Percentiles rank a stretch among this genome's conserved stretches.
These are phyloP conservation scores for Fusarium denticulatum DNA, from an alignment of 2,329 filamentous ascomycete genomes.

Conservation along the genomic window DNA sequence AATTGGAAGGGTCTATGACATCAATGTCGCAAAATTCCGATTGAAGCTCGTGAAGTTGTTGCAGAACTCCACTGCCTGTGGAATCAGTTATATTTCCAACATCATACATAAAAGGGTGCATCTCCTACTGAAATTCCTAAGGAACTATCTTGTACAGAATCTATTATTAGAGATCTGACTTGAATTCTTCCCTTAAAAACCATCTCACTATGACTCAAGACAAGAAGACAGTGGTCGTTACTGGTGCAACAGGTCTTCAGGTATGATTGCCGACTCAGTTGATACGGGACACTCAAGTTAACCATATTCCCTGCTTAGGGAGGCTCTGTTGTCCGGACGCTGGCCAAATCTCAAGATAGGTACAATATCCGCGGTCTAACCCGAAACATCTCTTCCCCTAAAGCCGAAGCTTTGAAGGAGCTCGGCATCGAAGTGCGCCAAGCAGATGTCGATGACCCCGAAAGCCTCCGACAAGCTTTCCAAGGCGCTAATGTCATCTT, in stretches of 20 bases:
- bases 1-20: not conserved
- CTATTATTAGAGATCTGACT: too few relatives aligned
- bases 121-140: rapidly evolving
- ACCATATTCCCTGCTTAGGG: not conserved
- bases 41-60: not conserved
- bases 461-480: not conserved
- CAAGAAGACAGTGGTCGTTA: not conserved
- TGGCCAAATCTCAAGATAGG: not conserved
- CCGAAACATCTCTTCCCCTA: not conserved
- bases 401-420: not conserved
- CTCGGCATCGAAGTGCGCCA: not conserved
- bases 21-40: not conserved
- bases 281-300: rapidly evolving
- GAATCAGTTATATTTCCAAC: not conserved
- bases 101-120: not conserved
- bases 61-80: not conserved
- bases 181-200: rapidly evolving
- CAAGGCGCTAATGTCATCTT: not conserved
- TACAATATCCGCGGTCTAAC: not conserved
- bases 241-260: not conserved
- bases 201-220: not conserved
- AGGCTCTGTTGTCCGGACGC: not conserved
- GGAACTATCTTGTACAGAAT: rapidly evolving
- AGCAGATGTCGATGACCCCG: not conserved
- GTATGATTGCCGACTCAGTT: rapidly evolving